Evolutionary conservation across 2,329 filamentous ascomycete genomes (phyloP), one percentile per base, ranked within the genome.

Genomic region (Stachybotrys echinatus): DNA sequence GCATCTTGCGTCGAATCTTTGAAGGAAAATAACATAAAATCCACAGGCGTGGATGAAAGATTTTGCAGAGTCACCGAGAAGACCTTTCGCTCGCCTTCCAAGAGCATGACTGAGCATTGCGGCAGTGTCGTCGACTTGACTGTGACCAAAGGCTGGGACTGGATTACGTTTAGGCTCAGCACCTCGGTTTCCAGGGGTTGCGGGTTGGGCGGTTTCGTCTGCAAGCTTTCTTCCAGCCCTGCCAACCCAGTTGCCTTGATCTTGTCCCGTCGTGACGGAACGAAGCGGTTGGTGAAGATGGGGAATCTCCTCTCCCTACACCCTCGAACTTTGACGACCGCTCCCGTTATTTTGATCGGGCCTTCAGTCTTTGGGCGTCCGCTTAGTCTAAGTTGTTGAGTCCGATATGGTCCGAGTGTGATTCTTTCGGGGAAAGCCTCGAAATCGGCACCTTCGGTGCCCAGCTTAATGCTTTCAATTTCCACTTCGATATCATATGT

Each of bases 401-500:
- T 87, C 54, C 89, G 81, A 57, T 95, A 89, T 1, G 92, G 88
- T 0, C 89, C 89, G 47, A 99, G 78, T 7, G 87, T 63, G 5
- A 87, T 82, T 47, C 79, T 80, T 55, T 87, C 82, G 14, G 79
- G 71, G 6, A 79, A 70, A 1, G 87, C 84, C 48, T 85, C 80
- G 50, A 96, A 89, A 2, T 83, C 76, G 21, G 84, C 79, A 1
- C 89, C 91, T 52, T 88, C 83, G 10, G 84, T 81, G 53, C 90
- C 84, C 6, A 99, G 73, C 22, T 77, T 79, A 42, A 99, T 78
- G 48, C 83, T 86, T 63, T 97, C 91, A 31, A 99, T 84, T 49
- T 95, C 89, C 5, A 99, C 73, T 54, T 96, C 90, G 55, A 97
- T 87, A 52, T 97, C 92, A 58, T 91, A 96, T 0, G 92, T 90